Evolutionary conservation across 2,329 filamentous ascomycete genomes (phyloP).

Genomic region (Neurospora sp.): DNA sequence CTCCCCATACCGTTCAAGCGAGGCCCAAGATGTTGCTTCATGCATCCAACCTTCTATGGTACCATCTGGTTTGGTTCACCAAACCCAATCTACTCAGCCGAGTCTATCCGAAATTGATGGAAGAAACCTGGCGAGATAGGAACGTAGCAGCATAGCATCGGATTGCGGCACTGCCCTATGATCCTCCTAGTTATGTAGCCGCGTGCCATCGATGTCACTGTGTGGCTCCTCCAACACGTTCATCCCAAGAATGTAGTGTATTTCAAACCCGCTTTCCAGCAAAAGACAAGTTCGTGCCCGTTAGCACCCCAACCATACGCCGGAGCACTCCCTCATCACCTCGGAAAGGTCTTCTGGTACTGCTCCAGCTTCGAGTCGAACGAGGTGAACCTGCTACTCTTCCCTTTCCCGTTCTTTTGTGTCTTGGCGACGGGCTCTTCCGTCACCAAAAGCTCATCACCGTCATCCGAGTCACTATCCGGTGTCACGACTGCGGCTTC

Average conservation of each 20-base stretch:
- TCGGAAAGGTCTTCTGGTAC: background rate
- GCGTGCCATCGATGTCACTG: background rate
- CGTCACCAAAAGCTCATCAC: conserved; percentile 8
- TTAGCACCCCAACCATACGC: background rate
- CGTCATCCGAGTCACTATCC: conserved; percentile 8
- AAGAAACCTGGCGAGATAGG: background rate
- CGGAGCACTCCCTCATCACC: background rate
- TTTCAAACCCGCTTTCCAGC: background rate
- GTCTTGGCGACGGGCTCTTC: background rate
- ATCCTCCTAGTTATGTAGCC: background rate
- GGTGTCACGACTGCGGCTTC: background rate
- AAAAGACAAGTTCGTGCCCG: background rate
- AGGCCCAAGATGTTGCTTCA: background rate
- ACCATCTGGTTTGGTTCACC: background rate
- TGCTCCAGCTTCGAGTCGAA: conserved; percentile 6
- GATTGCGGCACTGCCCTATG: background rate
- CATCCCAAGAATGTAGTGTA: background rate
- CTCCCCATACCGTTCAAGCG: background rate
- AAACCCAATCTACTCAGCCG: background rate
- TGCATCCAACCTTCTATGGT: background rate
- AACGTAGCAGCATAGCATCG: background rate
- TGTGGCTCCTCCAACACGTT: background rate
- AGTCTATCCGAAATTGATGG: background rate
- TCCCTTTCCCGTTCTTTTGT: background rate
- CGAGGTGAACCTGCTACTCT: background rate